These are phyloP conservation scores for Polyporus tsugae DNA, from an alignment of 1,284 basidiomycete genomes.

Conservation along the genomic window DNA sequence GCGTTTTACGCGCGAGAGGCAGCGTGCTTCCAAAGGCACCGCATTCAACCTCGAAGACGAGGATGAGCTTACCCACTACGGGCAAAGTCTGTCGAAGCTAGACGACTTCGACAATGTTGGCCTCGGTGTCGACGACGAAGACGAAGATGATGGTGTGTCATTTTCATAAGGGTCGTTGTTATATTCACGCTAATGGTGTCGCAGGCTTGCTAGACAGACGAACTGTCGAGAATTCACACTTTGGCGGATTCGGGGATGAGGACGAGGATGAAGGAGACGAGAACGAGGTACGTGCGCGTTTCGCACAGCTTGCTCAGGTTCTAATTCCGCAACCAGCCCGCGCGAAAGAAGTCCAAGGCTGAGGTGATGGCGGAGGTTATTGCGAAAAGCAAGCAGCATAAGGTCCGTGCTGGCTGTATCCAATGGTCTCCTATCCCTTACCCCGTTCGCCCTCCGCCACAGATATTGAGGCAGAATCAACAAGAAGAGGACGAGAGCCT, in stretches of 20 bases:
- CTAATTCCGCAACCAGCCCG: slow-evolving; percentile 58
- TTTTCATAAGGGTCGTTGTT: not conserved
- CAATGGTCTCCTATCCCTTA: not conserved
- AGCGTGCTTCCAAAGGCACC: slow-evolving; percentile 80
- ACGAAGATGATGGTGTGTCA: slow-evolving; percentile 55
- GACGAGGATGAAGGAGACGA: slow-evolving; percentile 66
- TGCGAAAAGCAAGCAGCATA: slow-evolving; percentile 96
- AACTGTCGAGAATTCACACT: slow-evolving; percentile 77
- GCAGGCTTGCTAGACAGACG: slow-evolving; percentile 73
- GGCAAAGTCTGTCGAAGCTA: slow-evolving; percentile 83
- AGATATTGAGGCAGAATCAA: slow-evolving; percentile 90
- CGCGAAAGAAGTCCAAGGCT: slow-evolving; percentile 88
- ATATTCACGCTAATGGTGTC: not conserved
- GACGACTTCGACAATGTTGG: slow-evolving; percentile 91
- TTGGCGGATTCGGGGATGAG: slow-evolving; percentile 84
- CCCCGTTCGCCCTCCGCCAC: not conserved
- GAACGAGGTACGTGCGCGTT: slow-evolving; percentile 48
- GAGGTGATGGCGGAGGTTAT: slow-evolving; percentile 99
- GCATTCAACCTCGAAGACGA: slow-evolving; percentile 93
- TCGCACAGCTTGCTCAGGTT: not conserved
- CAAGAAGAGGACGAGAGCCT: slow-evolving; percentile 88
- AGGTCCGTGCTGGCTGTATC: slow-evolving; percentile 54
- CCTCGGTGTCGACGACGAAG: slow-evolving; percentile 76
- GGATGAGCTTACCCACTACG: slow-evolving; percentile 93
- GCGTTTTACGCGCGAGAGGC: slow-evolving; percentile 92